A percentile compares a stretch with the other conserved stretches of the same genome.
Evolutionary conservation across 1,284 basidiomycete genomes (phyloP).

Genomic region (Pulveroboletus sp.): DNA sequence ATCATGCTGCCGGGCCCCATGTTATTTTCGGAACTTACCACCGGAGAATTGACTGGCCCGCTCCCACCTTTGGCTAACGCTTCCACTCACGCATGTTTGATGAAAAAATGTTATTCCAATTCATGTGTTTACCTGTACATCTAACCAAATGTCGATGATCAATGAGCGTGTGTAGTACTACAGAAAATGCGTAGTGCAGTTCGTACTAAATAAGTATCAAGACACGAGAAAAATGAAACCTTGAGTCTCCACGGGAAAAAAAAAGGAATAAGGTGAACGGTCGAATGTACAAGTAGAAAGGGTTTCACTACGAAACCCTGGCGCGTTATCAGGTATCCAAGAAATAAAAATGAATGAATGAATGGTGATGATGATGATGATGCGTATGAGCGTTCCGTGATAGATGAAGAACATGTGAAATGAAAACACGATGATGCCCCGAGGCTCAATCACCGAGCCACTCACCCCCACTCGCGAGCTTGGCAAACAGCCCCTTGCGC

Average conservation of each 20-base stretch:
- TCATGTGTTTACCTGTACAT: slow-evolving; percentile 6
- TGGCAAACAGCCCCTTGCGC: slow-evolving; percentile 75
- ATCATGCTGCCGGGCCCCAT: too few relatives aligned
- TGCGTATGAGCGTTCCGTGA: background rate
- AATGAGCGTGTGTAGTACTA: slow-evolving; percentile 33
- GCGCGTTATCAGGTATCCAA: background rate
- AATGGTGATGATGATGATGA: background rate
- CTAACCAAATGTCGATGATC: slow-evolving; percentile 1
- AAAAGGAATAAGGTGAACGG: slow-evolving; percentile 14
- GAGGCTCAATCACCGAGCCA: slow-evolving; percentile 58
- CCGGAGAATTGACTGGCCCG: too few relatives aligned
- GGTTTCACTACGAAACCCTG: too few relatives aligned
- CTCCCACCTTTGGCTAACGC: too few relatives aligned
- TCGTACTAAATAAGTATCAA: background rate
- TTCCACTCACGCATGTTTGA: too few relatives aligned
- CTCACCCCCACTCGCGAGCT: slow-evolving; percentile 83
- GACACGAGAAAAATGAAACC: background rate
- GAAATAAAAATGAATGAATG: background rate
- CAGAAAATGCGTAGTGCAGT: slow-evolving; percentile 25
- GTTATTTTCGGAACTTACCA: too few relatives aligned
- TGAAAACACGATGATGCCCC: background rate
- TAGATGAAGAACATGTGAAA: background rate
- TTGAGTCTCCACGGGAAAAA: background rate
- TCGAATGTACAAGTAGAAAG: slow-evolving; percentile 17
- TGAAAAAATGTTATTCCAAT: background rate